phyloP scores from a whole-genome alignment of 441 rosid genomes.

The Erodium moschatum region DNA sequence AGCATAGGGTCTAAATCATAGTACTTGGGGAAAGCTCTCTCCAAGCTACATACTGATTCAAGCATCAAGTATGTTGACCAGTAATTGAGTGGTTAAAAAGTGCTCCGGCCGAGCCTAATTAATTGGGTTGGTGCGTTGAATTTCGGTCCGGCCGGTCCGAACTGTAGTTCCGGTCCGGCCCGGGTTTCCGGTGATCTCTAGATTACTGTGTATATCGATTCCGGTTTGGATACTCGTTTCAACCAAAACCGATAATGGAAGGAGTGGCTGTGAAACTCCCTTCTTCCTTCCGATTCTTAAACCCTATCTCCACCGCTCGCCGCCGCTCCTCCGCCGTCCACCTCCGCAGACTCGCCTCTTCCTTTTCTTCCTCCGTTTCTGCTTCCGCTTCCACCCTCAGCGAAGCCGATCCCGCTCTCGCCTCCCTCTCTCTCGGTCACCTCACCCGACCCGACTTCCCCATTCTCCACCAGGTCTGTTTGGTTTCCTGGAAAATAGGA shows the following conservation, averaged over 20 bases:
- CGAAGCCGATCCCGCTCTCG: slow-evolving; percentile 20
- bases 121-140: too few relatives aligned
- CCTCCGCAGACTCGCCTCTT: slow-evolving; percentile 24
- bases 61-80: too few relatives aligned
- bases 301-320: slow-evolving; percentile 25
- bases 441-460: slow-evolving; percentile 68
- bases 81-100: too few relatives aligned
- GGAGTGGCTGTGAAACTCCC: slow-evolving; percentile 45
- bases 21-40: too few relatives aligned
- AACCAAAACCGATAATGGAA: slow-evolving; percentile 36
- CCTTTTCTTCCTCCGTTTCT: slow-evolving; percentile 23
- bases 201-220: neutral
- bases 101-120: too few relatives aligned
- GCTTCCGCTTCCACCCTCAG: slow-evolving; percentile 29
- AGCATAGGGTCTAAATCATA: too few relatives aligned
- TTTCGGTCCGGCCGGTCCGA: neutral
- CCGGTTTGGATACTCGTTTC: neutral
- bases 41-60: too few relatives aligned
- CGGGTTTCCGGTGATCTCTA: neutral
- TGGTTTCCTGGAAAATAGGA: neutral
- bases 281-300: slow-evolving; percentile 32
- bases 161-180: neutral
- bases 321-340: slow-evolving; percentile 19
- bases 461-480: slow-evolving; percentile 72
- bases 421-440: slow-evolving; percentile 60